A percentile compares a stretch with the other conserved stretches of the same genome.
These are phyloP conservation scores for Actinomortierella wolfii DNA, from an alignment of 371 early-diverging fungal species.

Conservation along the genomic window DNA sequence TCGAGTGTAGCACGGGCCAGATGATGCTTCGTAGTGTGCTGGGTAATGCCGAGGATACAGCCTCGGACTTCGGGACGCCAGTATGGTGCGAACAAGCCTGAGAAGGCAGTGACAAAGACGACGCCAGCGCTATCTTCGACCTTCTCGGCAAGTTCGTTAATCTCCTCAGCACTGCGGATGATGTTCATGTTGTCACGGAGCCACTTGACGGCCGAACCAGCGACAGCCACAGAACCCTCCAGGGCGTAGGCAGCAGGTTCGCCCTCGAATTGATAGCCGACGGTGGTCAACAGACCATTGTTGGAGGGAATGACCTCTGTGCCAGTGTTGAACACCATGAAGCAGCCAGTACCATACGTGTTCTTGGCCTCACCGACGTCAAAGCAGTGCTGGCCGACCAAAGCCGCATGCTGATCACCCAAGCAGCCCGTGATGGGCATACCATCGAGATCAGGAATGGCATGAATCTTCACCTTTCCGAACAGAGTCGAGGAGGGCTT, in stretches of 20 bases:
- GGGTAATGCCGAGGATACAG: slow-evolving; percentile 86
- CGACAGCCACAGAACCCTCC: slow-evolving; percentile 94
- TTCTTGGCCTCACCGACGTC: slow-evolving; percentile 89
- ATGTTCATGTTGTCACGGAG: slow-evolving; percentile 86
- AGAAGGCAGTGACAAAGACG: slow-evolving; percentile 95
- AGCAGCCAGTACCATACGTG: slow-evolving; percentile 97
- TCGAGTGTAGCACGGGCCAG: slow-evolving; percentile 89
- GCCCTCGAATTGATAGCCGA: slow-evolving; percentile 88
- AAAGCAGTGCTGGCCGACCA: slow-evolving; percentile 95
- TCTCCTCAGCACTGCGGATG: slow-evolving; percentile 72
- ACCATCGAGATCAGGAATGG: slow-evolving; percentile 57
- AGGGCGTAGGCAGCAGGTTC: slow-evolving; percentile 84
- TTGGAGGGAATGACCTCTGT: slow-evolving; percentile 72
- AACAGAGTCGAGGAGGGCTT: slow-evolving; percentile 85
- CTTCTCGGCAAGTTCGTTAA: slow-evolving; percentile 60
- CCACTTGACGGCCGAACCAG: slow-evolving; percentile 95
- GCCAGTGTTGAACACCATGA: slow-evolving; percentile 96
- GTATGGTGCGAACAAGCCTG: slow-evolving; percentile 94
- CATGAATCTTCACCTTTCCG: slow-evolving; percentile 63
- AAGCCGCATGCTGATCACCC: slow-evolving; percentile 97
- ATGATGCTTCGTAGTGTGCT: slow-evolving; percentile 85
- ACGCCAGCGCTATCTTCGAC: slow-evolving; percentile 87
- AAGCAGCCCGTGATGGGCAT: slow-evolving; percentile 83
- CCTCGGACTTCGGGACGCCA: slow-evolving; percentile 95
- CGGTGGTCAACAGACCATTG: slow-evolving; percentile 90